These are phyloP conservation scores for Chenopodium quinoa DNA, from an alignment of 148 eudicot species.

Conservation along the genomic window DNA sequence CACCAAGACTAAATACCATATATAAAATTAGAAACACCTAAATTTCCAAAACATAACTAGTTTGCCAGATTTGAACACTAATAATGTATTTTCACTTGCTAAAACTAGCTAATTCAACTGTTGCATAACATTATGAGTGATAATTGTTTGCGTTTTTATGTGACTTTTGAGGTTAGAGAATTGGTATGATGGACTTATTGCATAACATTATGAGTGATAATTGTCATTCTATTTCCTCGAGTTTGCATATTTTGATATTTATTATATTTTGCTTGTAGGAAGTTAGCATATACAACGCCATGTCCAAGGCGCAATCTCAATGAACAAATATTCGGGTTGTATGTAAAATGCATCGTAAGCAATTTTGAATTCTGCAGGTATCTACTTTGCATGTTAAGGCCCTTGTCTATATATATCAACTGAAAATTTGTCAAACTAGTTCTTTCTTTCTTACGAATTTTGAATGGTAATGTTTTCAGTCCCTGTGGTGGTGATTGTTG, in stretches of 20 bases:
- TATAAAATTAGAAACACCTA: too few relatives aligned
- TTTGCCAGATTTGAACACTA: too few relatives aligned
- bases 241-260: background rate
- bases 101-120: too few relatives aligned
- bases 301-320: slow-evolving; percentile 55
- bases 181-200: slow-evolving; percentile 39
- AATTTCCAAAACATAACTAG: too few relatives aligned
- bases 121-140: too few relatives aligned
- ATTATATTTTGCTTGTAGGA: slow-evolving; percentile 28
- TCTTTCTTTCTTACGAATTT: background rate
- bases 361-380: slow-evolving; percentile 49
- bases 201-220: background rate
- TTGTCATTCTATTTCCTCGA: background rate
- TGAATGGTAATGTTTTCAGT: slow-evolving; percentile 36
- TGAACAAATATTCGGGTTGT: slow-evolving; percentile 39
- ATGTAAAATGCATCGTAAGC: slow-evolving; percentile 46
- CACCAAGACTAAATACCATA: too few relatives aligned
- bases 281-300: slow-evolving; percentile 49
- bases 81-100: too few relatives aligned
- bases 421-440: background rate
- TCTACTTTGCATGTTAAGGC: background rate
- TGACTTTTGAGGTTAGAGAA: slow-evolving; percentile 28
- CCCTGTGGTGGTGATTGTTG: slow-evolving; percentile 52
- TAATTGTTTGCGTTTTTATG: too few relatives aligned
- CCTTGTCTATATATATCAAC: background rate